Base-by-base conservation (phyloP, 805 yeast species). In the Candida pseudoglaebosa region DNA sequence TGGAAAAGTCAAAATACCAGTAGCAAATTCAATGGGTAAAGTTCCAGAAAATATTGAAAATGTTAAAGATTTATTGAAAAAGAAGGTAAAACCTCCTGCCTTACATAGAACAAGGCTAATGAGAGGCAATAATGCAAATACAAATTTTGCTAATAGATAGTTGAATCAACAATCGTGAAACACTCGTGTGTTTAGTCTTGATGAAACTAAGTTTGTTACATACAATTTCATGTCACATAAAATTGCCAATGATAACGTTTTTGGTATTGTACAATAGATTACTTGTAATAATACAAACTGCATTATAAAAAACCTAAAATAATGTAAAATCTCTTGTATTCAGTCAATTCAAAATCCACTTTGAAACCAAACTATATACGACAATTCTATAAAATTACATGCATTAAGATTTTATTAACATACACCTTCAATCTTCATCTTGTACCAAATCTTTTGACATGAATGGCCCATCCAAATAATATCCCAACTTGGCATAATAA, bases 401-500 rank as follows among this genome's bases (percentile, higher is more conserved):
- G n/a, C n/a, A n/a, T n/a, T n/a, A n/a, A n/a, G n/a, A n/a, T n/a
- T n/a, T n/a, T n/a, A n/a, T n/a, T n/a, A n/a, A n/a, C n/a, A n/a
- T n/a, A n/a, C n/a, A n/a, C n/a, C n/a, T n/a, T 13, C 13, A 26
- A 15, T 35, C 34, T 18, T 41, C 48, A 37, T 41, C 47, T 14
- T 38, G 35, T 8, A 48, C 49, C 38, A 50, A 46, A 45, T 39
- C 44, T 28, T 66, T 93, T n/a, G 98, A 90, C 99, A 93, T 93
- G 63, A 75, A 93, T 12, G 98, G 98, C 2, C 99, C 99, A 54
- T 93, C 99, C 44, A 93, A 70, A 47, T 74, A 77, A 62, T 93
- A 93, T 3, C 99, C 99, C 44, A 93, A 71, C 53, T 87, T 84
- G 13, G 88, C 91, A 54, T 93, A 93, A 65, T 93, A 93, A 59